Percentiles rank a stretch among this genome's conserved stretches.
Evolutionary conservation across 2,329 filamentous ascomycete species (phyloP).

Genomic region (Phaeosphaeria sp.): DNA sequence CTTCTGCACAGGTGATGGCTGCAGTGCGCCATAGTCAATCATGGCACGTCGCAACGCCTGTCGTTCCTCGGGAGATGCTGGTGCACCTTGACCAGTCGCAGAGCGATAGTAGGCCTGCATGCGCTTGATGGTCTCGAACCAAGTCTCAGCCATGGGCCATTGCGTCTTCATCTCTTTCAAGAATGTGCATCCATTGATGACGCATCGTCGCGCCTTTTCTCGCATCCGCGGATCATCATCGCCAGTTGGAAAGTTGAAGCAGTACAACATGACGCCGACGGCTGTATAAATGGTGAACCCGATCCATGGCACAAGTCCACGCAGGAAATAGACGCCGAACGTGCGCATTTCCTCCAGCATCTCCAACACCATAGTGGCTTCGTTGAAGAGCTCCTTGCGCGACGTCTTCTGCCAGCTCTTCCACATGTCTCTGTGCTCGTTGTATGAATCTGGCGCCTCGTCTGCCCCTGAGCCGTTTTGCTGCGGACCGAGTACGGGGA

Average conservation of each 20-base stretch:
- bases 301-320: conserved; percentile 51
- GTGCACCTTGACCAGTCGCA: conserved; percentile 40
- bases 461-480: conserved; percentile 34
- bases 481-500: conserved; percentile 47
- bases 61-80: conserved; percentile 47
- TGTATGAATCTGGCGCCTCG: conserved; percentile 41
- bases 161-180: conserved; percentile 51
- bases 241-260: conserved; percentile 45
- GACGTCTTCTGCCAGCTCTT: conserved; percentile 47
- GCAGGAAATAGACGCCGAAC: conserved; percentile 50
- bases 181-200: conserved; percentile 47
- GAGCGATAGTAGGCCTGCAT: conserved; percentile 52
- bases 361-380: conserved; percentile 46
- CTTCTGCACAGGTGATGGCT: conserved; percentile 48
- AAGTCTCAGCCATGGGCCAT: conserved; percentile 52
- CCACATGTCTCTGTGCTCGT: conserved; percentile 44
- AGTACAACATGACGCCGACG: conserved; percentile 50
- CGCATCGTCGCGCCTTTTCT: conserved; percentile 41
- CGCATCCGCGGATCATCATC: conserved; percentile 44
- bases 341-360: conserved; percentile 52
- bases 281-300: conserved; percentile 53
- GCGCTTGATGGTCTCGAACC: conserved; percentile 52
- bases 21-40: conserved; percentile 51
- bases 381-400: conserved; percentile 45
- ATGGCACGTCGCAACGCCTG: conserved; percentile 46